Conservation (phyloP, 2,329 filamentous ascomycete species). For the Penicillium griseofulvum region DNA sequence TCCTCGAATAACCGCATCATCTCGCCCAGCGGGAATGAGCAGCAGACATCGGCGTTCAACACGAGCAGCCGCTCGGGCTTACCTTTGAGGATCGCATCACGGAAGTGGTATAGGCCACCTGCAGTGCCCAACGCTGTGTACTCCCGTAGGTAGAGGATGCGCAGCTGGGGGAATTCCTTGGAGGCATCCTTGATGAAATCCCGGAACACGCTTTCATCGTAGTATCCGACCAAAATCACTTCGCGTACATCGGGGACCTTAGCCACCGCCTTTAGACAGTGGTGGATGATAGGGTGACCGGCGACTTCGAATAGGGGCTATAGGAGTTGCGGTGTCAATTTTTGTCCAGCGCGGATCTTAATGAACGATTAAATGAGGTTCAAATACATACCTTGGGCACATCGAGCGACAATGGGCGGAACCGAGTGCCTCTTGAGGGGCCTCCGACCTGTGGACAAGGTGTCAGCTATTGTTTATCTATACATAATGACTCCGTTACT, state of each 20-base stretch:
- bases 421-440: slow-evolving; percentile 90
- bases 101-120: slow-evolving; percentile 97
- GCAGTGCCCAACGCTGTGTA: slow-evolving; percentile 95
- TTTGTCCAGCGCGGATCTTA: background rate
- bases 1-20: slow-evolving; percentile 95
- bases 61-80: slow-evolving; percentile 94
- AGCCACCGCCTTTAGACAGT: slow-evolving; percentile 87
- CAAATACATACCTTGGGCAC: slow-evolving; percentile 72
- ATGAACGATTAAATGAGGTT: background rate
- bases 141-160: slow-evolving; percentile 93
- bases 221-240: slow-evolving; percentile 98
- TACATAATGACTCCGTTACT: slow-evolving; percentile 24
- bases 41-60: slow-evolving; percentile 97
- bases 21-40: slow-evolving; percentile 91
- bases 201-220: slow-evolving; percentile 93
- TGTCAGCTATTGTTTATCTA: slow-evolving; percentile 27
- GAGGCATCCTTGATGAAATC: slow-evolving; percentile 95
- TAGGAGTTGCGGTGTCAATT: slow-evolving; percentile 3
- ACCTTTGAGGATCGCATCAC: slow-evolving; percentile 96
- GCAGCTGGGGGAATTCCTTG: slow-evolving; percentile 79
- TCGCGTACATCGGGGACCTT: slow-evolving; percentile 92
- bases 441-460: slow-evolving; percentile 71
- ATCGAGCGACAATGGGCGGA: slow-evolving; percentile 91
- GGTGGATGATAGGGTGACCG: slow-evolving; percentile 96
- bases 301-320: slow-evolving; percentile 97